Conservation (phyloP, 225 moss, liverwort and hornwort species). For the Polytrichum formosum region DNA sequence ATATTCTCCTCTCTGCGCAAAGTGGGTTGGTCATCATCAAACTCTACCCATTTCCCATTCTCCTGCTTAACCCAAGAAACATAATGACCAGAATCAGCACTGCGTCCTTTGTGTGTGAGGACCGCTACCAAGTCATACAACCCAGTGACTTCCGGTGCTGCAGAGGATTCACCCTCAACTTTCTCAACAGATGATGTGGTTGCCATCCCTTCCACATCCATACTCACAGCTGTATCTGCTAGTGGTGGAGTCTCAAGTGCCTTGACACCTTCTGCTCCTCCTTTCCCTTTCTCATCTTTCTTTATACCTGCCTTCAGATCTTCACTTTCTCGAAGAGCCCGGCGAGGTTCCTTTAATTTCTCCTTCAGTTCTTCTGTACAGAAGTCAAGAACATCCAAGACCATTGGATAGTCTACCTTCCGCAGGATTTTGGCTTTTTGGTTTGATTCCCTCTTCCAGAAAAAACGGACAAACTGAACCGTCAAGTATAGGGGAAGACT, state of each 20-base stretch:
- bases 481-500: constrained; percentile 54
- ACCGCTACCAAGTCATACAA: constrained; percentile 65
- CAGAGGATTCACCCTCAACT: constrained; percentile 10
- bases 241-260: constrained; percentile 50
- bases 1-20: constrained; percentile 89
- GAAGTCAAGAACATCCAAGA: constrained; percentile 85
- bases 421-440: constrained; percentile 94
- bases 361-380: constrained; percentile 91
- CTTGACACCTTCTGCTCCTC: constrained; percentile 63
- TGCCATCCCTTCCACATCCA: constrained; percentile 43
- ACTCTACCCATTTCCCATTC: constrained; percentile 83
- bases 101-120: constrained; percentile 67
- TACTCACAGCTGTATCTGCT: constrained; percentile 20
- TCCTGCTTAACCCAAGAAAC: constrained; percentile 71
- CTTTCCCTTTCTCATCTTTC: constrained; percentile 70
- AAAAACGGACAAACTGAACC: constrained; percentile 91
- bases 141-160: constrained; percentile 37
- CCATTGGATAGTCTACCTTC: constrained; percentile 86
- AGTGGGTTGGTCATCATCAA: constrained; percentile 95
- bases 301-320: constrained; percentile 75
- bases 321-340: constrained; percentile 54
- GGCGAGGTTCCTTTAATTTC: constrained; percentile 66
- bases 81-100: constrained; percentile 70
- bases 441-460: constrained; percentile 75
- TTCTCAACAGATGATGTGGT: constrained; percentile 34